Base-by-base conservation (phyloP, 257 asterid genomes). In the Solanum gandarillasii region DNA sequence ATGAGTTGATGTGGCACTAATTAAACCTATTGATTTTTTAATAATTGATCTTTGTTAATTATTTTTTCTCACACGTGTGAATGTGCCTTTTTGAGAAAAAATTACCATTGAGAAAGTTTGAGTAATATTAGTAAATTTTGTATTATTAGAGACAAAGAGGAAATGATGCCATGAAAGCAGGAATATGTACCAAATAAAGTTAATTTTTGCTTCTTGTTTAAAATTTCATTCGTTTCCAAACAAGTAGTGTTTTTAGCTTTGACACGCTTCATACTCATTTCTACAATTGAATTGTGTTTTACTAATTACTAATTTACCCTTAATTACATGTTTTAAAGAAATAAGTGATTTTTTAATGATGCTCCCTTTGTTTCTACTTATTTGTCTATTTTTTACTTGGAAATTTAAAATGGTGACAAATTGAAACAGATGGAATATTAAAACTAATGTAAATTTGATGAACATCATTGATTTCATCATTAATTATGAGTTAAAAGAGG, bases 91-190 rank as follows among this genome's bases (percentile, higher is more conserved):
- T 82, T 48, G 4, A 31, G 31, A 12, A 1, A 48, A 82, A 48
- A 3, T 48, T 82, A 82, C 31, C 29, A 82, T 29, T 48, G 6
- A 27, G 25, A 79, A 43, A 46, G 85, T 43, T 78, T 21, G 70
- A 23, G 35, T 36, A 83, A 41, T 82, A 55, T 55, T 55, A 6
- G 81, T 67, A 72, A 75, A 58, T 29, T 31, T 32, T 76, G 86
- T 71, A 90, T 85, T 86, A 87, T 90, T 83, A 87, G 89, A 1
- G 90, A 87, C 89, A 90, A 68, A 32, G 92, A 90, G 90, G 86
- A 87, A 87, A 87, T 87, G 75, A 88, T 87, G 91, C 90, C 92
- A 83, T 88, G 55, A 73, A 90, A 84, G 87, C 84, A 84, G 92
- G 92, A 89, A 12, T 87, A 55, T 83, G 88, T 87, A 83, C 73